Percentiles rank a stretch among this genome's conserved stretches.
Conservation (phyloP, 768 basidiomycete species). For the Serendipita indica region DNA sequence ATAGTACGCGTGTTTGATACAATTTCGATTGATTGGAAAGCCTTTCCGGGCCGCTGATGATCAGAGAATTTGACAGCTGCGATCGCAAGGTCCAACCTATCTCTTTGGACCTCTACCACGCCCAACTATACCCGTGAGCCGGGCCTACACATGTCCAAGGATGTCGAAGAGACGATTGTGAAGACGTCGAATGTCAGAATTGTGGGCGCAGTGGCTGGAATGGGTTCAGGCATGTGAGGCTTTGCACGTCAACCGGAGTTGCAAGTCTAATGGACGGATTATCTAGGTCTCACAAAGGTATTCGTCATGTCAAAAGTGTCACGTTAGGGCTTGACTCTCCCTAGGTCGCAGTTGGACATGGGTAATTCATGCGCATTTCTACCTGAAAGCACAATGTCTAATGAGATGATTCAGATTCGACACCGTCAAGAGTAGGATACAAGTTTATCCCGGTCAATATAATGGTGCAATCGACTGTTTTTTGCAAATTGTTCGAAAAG, state of each 20-base stretch:
- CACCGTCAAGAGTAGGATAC: slow-evolving; percentile 58
- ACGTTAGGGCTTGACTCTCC: background rate
- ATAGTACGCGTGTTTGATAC: too few species aligned
- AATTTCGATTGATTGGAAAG: too few species aligned
- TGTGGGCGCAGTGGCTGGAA: slow-evolving; percentile 14
- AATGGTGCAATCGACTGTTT: slow-evolving; percentile 46
- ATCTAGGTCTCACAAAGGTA: slow-evolving; percentile 14
- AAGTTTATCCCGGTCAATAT: slow-evolving; percentile 54
- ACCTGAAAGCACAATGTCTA: slow-evolving; percentile 8
- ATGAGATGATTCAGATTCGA: slow-evolving; percentile 35
- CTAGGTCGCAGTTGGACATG: slow-evolving; percentile 57
- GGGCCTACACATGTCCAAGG: background rate
- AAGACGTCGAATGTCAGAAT: background rate
- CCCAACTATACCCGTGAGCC: background rate
- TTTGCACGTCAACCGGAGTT: background rate
- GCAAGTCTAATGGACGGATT: background rate
- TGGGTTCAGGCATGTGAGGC: slow-evolving; percentile 14
- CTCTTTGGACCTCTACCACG: background rate
- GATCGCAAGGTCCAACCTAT: too few species aligned
- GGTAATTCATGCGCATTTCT: slow-evolving; percentile 23
- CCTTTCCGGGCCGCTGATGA: too few species aligned
- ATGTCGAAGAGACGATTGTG: background rate
- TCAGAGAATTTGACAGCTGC: too few species aligned
- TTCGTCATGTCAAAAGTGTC: background rate
- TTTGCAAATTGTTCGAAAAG: slow-evolving; percentile 40